These are phyloP conservation scores for Peniophora sp. DNA, from an alignment of 1,284 basidiomycete species.

Conservation along the genomic window DNA sequence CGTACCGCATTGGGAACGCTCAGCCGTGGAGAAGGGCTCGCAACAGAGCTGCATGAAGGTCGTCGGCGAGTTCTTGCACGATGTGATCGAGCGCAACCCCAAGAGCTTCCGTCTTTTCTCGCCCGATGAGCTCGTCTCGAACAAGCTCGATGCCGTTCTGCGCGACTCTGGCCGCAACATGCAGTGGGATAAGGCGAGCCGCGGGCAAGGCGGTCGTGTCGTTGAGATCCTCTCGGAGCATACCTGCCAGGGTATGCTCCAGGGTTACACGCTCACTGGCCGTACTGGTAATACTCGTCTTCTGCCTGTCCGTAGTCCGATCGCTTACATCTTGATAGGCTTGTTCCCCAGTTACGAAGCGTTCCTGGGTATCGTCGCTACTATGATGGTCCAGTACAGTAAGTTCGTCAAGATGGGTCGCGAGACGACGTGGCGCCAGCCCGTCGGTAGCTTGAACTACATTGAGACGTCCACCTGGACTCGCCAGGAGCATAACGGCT, in stretches of 20 bases:
- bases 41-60: conserved; percentile 76
- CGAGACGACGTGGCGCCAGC: conserved; percentile 73
- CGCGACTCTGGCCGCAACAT: conserved; percentile 63
- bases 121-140: conserved; percentile 86
- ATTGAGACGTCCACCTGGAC: conserved; percentile 84
- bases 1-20: conserved; percentile 59
- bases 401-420: conserved; percentile 79
- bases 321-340: too few relatives aligned
- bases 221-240: conserved; percentile 87
- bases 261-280: conserved; percentile 79
- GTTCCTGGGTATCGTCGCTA: conserved; percentile 72
- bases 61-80: conserved; percentile 51
- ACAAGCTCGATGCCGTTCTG: conserved; percentile 80
- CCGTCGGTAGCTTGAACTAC: conserved; percentile 74
- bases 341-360: conserved; percentile 88
- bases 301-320: too few relatives aligned
- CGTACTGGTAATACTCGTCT: conserved; percentile 44
- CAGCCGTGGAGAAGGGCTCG: conserved; percentile 43
- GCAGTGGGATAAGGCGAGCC: conserved; percentile 68
- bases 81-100: conserved; percentile 61
- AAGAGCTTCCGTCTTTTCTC: conserved; percentile 80
- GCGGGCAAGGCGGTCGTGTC: conserved; percentile 67
- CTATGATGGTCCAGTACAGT: conserved; percentile 80
- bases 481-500: conserved; percentile 73
- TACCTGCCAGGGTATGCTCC: conserved; percentile 82